Evolutionary conservation across 331 rosid species (phyloP).

Genomic region (Ulmus americana): DNA sequence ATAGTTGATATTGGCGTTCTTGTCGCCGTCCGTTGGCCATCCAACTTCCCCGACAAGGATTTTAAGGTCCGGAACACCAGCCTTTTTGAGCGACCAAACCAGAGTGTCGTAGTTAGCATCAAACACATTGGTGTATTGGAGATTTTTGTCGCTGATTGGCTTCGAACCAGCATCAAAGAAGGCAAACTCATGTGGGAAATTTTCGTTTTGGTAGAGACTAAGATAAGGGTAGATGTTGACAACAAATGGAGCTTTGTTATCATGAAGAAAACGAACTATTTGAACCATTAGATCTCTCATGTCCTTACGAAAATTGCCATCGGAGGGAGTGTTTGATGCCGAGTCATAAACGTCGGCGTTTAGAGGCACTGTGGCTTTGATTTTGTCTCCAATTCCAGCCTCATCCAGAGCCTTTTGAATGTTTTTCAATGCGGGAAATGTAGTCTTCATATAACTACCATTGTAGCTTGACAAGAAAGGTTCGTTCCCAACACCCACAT

Average conservation of each 20-base stretch:
- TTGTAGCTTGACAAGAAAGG: slow-evolving; percentile 59
- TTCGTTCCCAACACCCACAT: slow-evolving; percentile 76
- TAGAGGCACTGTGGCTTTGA: slow-evolving; percentile 55
- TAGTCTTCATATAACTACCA: slow-evolving; percentile 23
- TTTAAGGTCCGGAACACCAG: slow-evolving; percentile 31
- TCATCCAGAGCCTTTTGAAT: slow-evolving; percentile 55
- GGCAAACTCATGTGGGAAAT: slow-evolving; percentile 52
- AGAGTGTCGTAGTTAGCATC: slow-evolving; percentile 75
- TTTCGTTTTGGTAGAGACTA: slow-evolving; percentile 37
- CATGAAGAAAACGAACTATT: slow-evolving; percentile 39
- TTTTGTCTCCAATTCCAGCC: slow-evolving; percentile 44
- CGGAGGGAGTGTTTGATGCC: slow-evolving; percentile 43
- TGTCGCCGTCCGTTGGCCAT: slow-evolving; percentile 75
- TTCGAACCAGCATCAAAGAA: slow-evolving; percentile 34
- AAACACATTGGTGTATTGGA: slow-evolving; percentile 44
- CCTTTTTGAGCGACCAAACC: slow-evolving; percentile 40
- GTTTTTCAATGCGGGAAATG: slow-evolving; percentile 63
- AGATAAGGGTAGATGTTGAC: slow-evolving; percentile 86
- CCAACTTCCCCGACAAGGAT: slow-evolving; percentile 72
- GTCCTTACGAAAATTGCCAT: slow-evolving; percentile 48
- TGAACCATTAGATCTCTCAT: slow-evolving; percentile 28
- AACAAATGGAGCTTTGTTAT: slow-evolving; percentile 43
- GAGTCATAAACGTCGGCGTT: slow-evolving; percentile 80
- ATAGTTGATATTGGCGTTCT: slow-evolving; percentile 15
- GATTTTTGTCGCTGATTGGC: slow-evolving; percentile 34